Evolutionary conservation across 306 rosid species (phyloP), one percentile per base, ranked within the genome.

Genomic region (Notholithocarpus densiflorus): DNA sequence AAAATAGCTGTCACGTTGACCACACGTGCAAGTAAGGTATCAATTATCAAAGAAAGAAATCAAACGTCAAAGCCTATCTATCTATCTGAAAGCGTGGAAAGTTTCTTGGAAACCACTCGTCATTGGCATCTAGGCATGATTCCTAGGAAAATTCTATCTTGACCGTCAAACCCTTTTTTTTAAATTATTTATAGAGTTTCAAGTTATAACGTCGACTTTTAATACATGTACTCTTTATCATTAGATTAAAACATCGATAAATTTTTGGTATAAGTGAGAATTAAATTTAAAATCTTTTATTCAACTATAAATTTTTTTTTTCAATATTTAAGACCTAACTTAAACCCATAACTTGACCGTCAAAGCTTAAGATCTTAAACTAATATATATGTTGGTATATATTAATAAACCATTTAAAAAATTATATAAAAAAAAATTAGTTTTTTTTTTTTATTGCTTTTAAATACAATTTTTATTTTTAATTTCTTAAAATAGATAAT

Each of bases 11-110:
- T 18, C 52, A 40, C 19, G 24, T 77, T 76, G 84, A 77, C 79
- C 82, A 84, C 84, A 80, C 77, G 80, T 80, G 84, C 84, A 73
- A 84, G 84, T 51, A 73, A 84, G 31, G 37, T 20, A 77, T 32
- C 52, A 21, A 40, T 40, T 40, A 40, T 2, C 45, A 40, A 40
- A 40, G 45, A 40, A 8, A 40, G 11, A 40, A 20, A 34, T 68
- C 43, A 56, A 34, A 45, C 9, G 82, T 81, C 68, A 75, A 75
- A 40, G 56, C 82, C 45, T 37, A 80, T 48, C 77, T 76, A 40
- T 8, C 82, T 72, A 32, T 32, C 12, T 27, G 66, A 71, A 57
- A 59, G 48, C 18, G 19, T 19, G 29, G 56, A 65, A 56, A 53
- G 68, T 55, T 23, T 81, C 56, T 19, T 11, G 14, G 14, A 29